A percentile compares a stretch with the other conserved stretches of the same genome.
Conservation (phyloP, 2,329 filamentous ascomycete species). For the Penicillium sp. region DNA sequence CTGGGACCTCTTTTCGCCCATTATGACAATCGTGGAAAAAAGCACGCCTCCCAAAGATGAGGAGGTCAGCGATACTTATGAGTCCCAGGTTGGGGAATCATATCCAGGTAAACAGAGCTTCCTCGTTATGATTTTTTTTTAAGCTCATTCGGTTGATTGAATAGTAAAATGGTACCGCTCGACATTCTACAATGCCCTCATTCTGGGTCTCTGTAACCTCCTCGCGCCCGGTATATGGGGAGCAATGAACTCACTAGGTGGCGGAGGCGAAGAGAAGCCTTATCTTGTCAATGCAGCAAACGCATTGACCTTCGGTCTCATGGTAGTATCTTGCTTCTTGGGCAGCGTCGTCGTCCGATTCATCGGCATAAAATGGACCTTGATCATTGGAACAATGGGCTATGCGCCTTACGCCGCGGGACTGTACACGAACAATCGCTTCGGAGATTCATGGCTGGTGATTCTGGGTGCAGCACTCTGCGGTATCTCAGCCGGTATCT, state of each 20-base stretch:
- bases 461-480: conserved; percentile 69
- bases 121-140: neutral
- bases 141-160: neutral
- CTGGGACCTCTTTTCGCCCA: neutral
- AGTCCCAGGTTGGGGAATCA: neutral
- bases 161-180: conserved; percentile 69
- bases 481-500: conserved; percentile 69
- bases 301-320: conserved; percentile 69
- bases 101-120: conserved; percentile 12
- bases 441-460: conserved; percentile 67
- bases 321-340: conserved; percentile 71
- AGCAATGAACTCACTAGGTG: conserved; percentile 72
- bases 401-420: conserved; percentile 72
- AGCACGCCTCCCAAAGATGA: conserved; percentile 16
- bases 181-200: conserved; percentile 70
- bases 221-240: conserved; percentile 71
- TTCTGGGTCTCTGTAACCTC: conserved; percentile 71
- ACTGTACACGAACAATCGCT: conserved; percentile 71
- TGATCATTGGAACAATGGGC: conserved; percentile 72
- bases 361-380: conserved; percentile 69
- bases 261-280: conserved; percentile 65
- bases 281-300: conserved; percentile 71
- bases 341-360: conserved; percentile 64
- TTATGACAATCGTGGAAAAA: conserved; percentile 21
- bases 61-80: conserved; percentile 16